These are phyloP conservation scores for Cucumis cinereus DNA, from an alignment of 306 rosid species.

Conservation along the genomic window DNA sequence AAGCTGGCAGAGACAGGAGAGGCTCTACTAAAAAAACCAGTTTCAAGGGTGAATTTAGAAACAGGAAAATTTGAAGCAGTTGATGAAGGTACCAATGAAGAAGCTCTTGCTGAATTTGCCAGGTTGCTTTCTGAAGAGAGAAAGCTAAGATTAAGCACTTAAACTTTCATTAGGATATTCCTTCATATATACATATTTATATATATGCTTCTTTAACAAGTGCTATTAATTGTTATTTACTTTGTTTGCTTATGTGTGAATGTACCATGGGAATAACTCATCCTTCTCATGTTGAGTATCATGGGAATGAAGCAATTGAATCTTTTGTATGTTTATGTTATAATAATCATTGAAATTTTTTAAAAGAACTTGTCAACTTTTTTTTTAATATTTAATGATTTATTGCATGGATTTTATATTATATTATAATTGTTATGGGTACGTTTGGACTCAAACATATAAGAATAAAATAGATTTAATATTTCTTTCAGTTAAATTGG, in stretches of 20 bases:
- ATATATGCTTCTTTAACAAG: neutral
- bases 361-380: too few relatives aligned
- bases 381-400: too few relatives aligned
- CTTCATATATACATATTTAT: too few relatives aligned
- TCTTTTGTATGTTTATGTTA: neutral
- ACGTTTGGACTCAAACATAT: too few relatives aligned
- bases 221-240: neutral
- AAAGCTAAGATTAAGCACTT: neutral
- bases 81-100: constrained; percentile 10
- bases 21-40: constrained; percentile 14
- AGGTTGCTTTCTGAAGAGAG: constrained; percentile 6
- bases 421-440: too few relatives aligned
- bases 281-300: neutral
- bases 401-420: too few relatives aligned
- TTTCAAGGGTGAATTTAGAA: constrained; percentile 15
- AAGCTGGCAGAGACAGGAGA: constrained; percentile 14
- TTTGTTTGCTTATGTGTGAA: neutral
- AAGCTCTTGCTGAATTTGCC: constrained; percentile 14
- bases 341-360: too few relatives aligned
- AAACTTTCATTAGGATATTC: neutral
- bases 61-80: constrained; percentile 10
- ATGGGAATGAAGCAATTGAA: neutral
- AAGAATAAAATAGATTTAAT: too few relatives aligned
- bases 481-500: too few relatives aligned
- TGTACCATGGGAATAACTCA: too few relatives aligned